phyloP scores from a whole-genome alignment of 1,284 basidiomycete genomes.

The Puccinia polysora region DNA sequence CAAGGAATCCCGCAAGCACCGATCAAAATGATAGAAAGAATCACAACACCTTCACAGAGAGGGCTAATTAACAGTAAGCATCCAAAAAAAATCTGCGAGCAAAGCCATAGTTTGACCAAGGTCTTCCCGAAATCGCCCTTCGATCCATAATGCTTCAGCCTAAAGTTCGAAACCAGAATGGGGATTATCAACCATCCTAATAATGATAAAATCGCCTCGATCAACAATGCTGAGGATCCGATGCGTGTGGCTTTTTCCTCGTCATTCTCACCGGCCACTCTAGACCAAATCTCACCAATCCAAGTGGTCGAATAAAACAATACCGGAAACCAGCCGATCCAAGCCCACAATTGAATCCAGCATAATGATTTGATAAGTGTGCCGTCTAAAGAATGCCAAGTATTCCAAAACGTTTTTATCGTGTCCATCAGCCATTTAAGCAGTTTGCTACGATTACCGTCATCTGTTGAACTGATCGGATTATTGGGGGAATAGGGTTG shows the following conservation, averaged over 20 bases:
- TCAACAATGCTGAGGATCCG: constrained; percentile 50
- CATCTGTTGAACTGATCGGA: no score
- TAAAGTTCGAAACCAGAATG: neutral
- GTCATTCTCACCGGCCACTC: constrained; percentile 24
- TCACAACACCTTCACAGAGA: constrained; percentile 5
- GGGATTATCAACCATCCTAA: constrained; percentile 48
- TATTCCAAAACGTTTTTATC: constrained; percentile 47
- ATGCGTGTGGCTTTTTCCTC: constrained; percentile 46
- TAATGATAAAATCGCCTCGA: constrained; percentile 50
- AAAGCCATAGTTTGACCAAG: constrained; percentile 9
- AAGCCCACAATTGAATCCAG: constrained; percentile 51
- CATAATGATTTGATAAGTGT: constrained; percentile 50
- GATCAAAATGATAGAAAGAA: constrained; percentile 47
- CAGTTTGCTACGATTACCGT: neutral
- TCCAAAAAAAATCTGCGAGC: neutral
- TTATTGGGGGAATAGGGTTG: neutral
- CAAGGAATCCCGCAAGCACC: constrained; percentile 51
- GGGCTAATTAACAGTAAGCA: constrained; percentile 1
- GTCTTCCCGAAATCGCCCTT: neutral
- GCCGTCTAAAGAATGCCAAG: constrained; percentile 47
- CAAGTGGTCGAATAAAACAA: constrained; percentile 53
- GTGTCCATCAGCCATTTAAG: constrained; percentile 33
- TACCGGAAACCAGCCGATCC: constrained; percentile 53
- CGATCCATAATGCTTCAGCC: neutral
- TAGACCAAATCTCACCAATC: constrained; percentile 48